Conservation (phyloP, 305 asterid genomes). For the Rubia balearica region DNA sequence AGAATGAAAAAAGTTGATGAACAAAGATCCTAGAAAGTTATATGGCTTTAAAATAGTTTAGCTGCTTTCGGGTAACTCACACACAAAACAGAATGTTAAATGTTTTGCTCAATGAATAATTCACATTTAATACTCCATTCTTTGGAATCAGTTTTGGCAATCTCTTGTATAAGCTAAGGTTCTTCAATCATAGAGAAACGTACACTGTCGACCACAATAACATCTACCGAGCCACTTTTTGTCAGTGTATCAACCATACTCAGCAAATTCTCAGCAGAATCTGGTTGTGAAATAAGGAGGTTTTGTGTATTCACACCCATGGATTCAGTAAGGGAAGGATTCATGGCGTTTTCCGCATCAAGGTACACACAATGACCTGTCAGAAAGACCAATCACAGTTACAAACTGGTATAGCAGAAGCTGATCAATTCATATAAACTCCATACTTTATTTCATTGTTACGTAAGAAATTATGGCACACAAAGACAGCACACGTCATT, state of each 20-base stretch:
- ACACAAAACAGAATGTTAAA: not conserved
- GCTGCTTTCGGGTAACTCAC: not conserved
- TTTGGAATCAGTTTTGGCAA: not conserved
- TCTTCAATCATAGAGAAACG: conserved; percentile 20
- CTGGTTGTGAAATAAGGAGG: conserved; percentile 92
- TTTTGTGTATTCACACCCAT: conserved; percentile 68
- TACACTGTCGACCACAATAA: conserved; percentile 94
- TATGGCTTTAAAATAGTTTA: not conserved
- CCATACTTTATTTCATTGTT: not conserved
- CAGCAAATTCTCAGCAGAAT: conserved; percentile 88
- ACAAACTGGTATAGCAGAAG: not conserved
- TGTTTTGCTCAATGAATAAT: not conserved
- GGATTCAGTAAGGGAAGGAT: conserved; percentile 74
- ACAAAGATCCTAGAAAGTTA: not conserved
- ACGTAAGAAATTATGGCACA: not conserved
- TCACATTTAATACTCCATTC: not conserved
- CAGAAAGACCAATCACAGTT: conserved; percentile 18
- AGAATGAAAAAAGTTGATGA: not conserved
- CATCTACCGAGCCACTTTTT: conserved; percentile 76
- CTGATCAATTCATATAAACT: not conserved
- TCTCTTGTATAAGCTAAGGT: not conserved
- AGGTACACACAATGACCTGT: conserved; percentile 94
- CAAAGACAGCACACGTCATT: not conserved
- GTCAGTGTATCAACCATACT: conserved; percentile 89
- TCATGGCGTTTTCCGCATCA: conserved; percentile 89